These are phyloP conservation scores for Beauveria pseudobassiana DNA, from an alignment of 2,329 filamentous ascomycete species.

Conservation along the genomic window DNA sequence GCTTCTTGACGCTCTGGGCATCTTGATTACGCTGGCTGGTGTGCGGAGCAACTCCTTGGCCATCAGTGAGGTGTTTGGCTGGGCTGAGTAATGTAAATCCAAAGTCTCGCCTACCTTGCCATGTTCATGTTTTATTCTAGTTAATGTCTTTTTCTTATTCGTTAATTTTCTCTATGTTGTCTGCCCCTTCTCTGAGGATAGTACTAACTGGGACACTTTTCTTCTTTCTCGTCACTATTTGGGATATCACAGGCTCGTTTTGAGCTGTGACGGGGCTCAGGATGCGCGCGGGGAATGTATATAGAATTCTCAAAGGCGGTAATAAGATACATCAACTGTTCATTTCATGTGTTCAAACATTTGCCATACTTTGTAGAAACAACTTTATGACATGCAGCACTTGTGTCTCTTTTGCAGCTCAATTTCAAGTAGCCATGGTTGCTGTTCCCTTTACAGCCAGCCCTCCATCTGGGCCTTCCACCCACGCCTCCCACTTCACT, in stretches of 20 bases:
- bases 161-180: neutral
- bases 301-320: neutral
- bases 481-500: constrained; percentile 52
- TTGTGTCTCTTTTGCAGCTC: neutral
- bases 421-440: constrained; percentile 13
- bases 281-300: neutral
- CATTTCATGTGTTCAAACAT: neutral
- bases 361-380: neutral
- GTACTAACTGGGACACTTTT: neutral
- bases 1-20: constrained; percentile 67
- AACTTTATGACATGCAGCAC: neutral
- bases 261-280: neutral
- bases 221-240: neutral
- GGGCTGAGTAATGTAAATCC: constrained; percentile 44
- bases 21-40: constrained; percentile 65
- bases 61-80: constrained; percentile 84
- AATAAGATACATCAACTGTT: neutral
- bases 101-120: no score
- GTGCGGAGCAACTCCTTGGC: constrained; percentile 70
- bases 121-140: constrained; percentile 14
- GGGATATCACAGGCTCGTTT: neutral
- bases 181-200: neutral
- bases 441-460: constrained; percentile 55
- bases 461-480: constrained; percentile 53
- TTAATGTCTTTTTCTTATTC: neutral